Conservation (phyloP, 306 rosid genomes). For the Malus sieversii region DNA sequence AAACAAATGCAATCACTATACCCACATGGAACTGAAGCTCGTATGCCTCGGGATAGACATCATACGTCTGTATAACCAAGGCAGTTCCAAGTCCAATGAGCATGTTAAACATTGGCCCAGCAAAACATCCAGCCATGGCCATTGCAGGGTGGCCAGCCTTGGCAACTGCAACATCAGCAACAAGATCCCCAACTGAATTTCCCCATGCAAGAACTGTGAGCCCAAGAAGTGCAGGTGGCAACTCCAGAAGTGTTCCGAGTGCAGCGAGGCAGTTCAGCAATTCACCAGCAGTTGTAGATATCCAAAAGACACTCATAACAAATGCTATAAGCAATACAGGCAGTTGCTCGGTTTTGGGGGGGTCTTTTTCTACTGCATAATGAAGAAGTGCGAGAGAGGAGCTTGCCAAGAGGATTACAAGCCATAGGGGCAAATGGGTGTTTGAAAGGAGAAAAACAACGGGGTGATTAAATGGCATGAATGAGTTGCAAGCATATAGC, state of each 20-base stretch:
- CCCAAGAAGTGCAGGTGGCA: slow-evolving; percentile 74
- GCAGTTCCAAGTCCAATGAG: slow-evolving; percentile 92
- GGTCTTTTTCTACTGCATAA: slow-evolving; percentile 56
- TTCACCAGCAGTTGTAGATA: slow-evolving; percentile 83
- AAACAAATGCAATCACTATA: slow-evolving; percentile 77
- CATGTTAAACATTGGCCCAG: slow-evolving; percentile 98
- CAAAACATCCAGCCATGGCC: slow-evolving; percentile 99
- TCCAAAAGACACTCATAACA: slow-evolving; percentile 95
- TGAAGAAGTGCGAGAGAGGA: slow-evolving; percentile 78
- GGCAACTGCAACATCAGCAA: slow-evolving; percentile 89
- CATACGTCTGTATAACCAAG: slow-evolving; percentile 71
- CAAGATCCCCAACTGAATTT: slow-evolving; percentile 92
- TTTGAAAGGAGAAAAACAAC: slow-evolving; percentile 74
- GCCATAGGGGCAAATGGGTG: slow-evolving; percentile 79
- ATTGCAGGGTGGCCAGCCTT: slow-evolving; percentile 94
- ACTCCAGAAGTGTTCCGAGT: slow-evolving; percentile 56
- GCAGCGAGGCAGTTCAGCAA: slow-evolving; percentile 84
- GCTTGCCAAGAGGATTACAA: slow-evolving; percentile 59
- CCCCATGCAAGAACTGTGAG: slow-evolving; percentile 99
- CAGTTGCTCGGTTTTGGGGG: slow-evolving; percentile 78
- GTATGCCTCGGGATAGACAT: slow-evolving; percentile 64
- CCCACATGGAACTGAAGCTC: slow-evolving; percentile 72
- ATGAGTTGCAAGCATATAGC: slow-evolving; percentile 68
- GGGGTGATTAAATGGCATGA: slow-evolving; percentile 60
- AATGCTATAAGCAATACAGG: slow-evolving; percentile 67